phyloP scores from a whole-genome alignment of 306 rosid genomes.

The Trifolium repens region DNA sequence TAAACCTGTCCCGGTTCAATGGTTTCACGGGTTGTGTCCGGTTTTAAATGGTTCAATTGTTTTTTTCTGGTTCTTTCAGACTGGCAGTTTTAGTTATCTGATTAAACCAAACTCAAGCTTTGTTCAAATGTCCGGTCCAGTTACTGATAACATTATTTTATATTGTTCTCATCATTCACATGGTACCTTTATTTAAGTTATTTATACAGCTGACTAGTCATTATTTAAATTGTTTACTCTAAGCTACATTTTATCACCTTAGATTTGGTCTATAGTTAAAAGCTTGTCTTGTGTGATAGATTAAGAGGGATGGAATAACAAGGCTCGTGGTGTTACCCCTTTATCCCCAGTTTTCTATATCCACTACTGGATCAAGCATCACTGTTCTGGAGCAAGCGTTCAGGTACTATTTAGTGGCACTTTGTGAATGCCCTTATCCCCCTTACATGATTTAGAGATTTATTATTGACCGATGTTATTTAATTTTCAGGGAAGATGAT shows the following conservation, averaged over 20 bases:
- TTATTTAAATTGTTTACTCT: slow-evolving; percentile 19
- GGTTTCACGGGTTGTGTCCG: no score
- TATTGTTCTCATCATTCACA: slow-evolving; percentile 8
- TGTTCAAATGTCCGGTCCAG: no score
- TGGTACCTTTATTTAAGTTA: slow-evolving; percentile 26
- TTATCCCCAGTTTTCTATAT: slow-evolving; percentile 97
- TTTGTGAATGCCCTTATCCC: slow-evolving; percentile 12
- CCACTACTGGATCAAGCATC: slow-evolving; percentile 98
- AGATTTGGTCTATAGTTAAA: slow-evolving; percentile 33
- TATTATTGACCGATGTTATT: slow-evolving; percentile 39
- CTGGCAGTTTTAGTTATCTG: no score
- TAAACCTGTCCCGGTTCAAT: no score
- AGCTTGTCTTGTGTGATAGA: slow-evolving; percentile 55
- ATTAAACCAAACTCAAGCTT: no score
- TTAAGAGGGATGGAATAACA: slow-evolving; percentile 86
- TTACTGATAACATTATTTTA: not conserved
- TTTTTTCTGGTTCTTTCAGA: no score
- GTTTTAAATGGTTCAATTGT: no score
- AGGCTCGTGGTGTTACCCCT: slow-evolving; percentile 96
- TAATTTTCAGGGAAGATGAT: slow-evolving; percentile 74
- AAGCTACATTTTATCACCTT: slow-evolving; percentile 32
- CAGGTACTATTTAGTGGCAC: slow-evolving; percentile 58
- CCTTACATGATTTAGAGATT: slow-evolving; percentile 24
- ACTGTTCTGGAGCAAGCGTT: slow-evolving; percentile 77
- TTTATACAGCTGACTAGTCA: slow-evolving; percentile 12